These are phyloP conservation scores for Trametes maxima DNA, from an alignment of 768 basidiomycete genomes.

Conservation along the genomic window DNA sequence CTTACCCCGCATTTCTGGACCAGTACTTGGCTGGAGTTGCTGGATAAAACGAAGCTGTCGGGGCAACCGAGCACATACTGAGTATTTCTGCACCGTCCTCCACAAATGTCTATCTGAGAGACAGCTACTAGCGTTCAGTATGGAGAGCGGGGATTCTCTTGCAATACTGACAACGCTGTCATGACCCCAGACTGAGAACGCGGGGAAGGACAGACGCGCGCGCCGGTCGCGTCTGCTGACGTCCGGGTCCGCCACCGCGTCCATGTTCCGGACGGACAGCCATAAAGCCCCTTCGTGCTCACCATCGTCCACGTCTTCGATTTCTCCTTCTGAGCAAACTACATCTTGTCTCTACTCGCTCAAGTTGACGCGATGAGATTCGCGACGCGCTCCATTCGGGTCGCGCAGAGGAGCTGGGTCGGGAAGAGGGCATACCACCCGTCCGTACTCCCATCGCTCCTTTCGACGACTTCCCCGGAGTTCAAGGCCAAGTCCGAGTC, in stretches of 20 bases:
- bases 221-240: slow-evolving; percentile 19
- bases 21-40: no score
- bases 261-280: slow-evolving; percentile 15
- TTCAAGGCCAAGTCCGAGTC: slow-evolving; percentile 65
- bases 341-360: no score
- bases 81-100: no score
- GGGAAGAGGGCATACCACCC: slow-evolving; percentile 56
- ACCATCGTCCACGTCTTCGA: neutral
- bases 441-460: slow-evolving; percentile 68
- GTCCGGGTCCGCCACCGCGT: slow-evolving; percentile 14
- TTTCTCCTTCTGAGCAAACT: neutral
- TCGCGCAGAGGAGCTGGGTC: slow-evolving; percentile 9
- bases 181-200: neutral
- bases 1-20: neutral
- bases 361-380: slow-evolving; percentile 8
- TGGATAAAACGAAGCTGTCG: no score
- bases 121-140: no score
- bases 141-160: no score
- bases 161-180: neutral
- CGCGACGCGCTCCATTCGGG: slow-evolving; percentile 7
- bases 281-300: neutral
- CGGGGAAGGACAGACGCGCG: slow-evolving; percentile 7
- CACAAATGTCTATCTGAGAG: no score
- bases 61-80: no score
- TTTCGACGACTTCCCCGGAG: slow-evolving; percentile 71